Evolutionary conservation across 2,329 filamentous ascomycete species (phyloP), one percentile per base, ranked within the genome.

Genomic region (Scedosporium boydii): DNA sequence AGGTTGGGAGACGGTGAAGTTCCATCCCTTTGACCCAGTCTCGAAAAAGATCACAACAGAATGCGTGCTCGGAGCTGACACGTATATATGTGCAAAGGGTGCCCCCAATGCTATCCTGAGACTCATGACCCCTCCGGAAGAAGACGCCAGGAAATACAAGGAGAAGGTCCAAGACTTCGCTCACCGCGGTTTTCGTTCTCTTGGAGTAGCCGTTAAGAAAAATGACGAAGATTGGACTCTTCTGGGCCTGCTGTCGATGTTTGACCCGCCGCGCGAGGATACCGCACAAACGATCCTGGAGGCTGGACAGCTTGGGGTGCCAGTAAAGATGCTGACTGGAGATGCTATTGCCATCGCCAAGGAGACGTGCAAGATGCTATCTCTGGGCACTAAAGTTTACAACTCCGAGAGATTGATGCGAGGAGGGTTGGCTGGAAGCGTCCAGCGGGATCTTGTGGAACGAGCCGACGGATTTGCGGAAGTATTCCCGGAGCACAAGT

Each of bases 291-390:
- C 88, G 67, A 90, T 91, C 71, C 78, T 88, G 70, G 87, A 91
- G 77, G 87, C 88, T 66, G 86, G 89, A 75, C 83, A 87, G 73
- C 86, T 91, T 63, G 88, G 88, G 80, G 87, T 91, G 41, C 85
- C 84, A 67, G 88, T 91, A 68, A 91, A 91, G 84, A 91, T 91
- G 88, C 79, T 91, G 75, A 91, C 88, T 77, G 88, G 88, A 83
- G 88, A 91, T 72, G 88, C 88, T 67, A 88, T 90, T 69, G 87
- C 88, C 69, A 91, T 91, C 67, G 88, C 88, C 64, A 90, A 90
- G 80, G 88, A 91, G 77, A 91, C 88, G 68, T 91, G 88, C 83
- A 89, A 90, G 80, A 90, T 90, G 86, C 81, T 91, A 73, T 87
- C 87, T 67, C 84, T 91, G 64, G 87, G 87, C 69, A 90, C 88